Percentiles rank a stretch among this genome's conserved stretches.
These are phyloP conservation scores for Globisporangium spinosum DNA, from an alignment of 352 stramenopile species.

Conservation along the genomic window DNA sequence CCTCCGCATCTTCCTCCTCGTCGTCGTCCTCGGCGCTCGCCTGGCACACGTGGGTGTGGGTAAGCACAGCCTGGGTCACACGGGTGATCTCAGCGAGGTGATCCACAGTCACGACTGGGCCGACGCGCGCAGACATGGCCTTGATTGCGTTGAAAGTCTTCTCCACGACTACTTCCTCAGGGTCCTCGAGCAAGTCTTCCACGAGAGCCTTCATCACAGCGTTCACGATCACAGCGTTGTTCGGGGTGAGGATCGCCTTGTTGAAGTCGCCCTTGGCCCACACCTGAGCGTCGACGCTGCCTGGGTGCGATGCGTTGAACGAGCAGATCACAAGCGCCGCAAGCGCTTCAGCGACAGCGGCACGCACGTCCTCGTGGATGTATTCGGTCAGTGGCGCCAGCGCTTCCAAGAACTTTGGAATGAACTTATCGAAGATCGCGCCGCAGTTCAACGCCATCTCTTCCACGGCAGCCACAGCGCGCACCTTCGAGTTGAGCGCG, in stretches of 20 bases:
- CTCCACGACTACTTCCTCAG: constrained; percentile 89
- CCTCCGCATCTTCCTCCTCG: constrained; percentile 91
- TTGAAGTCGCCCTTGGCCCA: constrained; percentile 85
- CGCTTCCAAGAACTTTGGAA: constrained; percentile 77
- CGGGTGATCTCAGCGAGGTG: constrained; percentile 80
- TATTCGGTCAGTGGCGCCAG: constrained; percentile 80
- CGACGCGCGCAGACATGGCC: constrained; percentile 93
- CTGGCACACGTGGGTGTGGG: constrained; percentile 89
- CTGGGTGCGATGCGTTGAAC: constrained; percentile 76
- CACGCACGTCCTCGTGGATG: constrained; percentile 86
- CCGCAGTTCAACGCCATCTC: constrained; percentile 83
- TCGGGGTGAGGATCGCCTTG: constrained; percentile 69
- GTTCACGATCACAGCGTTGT: constrained; percentile 72
- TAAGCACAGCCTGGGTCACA: constrained; percentile 84
- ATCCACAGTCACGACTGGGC: constrained; percentile 87
- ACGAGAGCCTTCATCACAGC: constrained; percentile 78
- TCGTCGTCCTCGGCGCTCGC: constrained; percentile 88
- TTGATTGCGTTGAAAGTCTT: constrained; percentile 95
- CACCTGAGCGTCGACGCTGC: constrained; percentile 74
- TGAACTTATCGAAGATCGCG: constrained; percentile 74
- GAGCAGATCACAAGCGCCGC: constrained; percentile 82
- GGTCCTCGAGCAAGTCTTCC: constrained; percentile 77
- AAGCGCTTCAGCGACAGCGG: constrained; percentile 70
- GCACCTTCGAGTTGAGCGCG: constrained; percentile 82
- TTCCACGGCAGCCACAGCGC: constrained; percentile 76